Evolutionary conservation across 1,284 basidiomycete genomes (phyloP).

Genomic region (Trametes hirsuta): DNA sequence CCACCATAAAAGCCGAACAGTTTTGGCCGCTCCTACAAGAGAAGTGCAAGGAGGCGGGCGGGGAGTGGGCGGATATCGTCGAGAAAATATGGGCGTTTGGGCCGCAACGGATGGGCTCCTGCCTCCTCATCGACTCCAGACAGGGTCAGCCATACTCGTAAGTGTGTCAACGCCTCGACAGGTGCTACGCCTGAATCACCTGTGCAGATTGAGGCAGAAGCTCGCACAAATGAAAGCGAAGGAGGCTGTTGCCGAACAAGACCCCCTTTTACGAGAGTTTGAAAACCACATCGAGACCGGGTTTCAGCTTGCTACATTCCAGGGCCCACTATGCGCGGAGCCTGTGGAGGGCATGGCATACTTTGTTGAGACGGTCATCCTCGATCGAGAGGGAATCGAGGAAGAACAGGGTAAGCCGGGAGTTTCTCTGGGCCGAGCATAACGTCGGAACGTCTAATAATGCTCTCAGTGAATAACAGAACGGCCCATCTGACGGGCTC

Average conservation of each 20-base stretch:
- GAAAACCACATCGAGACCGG: slow-evolving; percentile 88
- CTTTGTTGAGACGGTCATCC: slow-evolving; percentile 79
- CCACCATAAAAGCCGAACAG: slow-evolving; percentile 70
- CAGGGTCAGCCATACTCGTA: slow-evolving; percentile 56
- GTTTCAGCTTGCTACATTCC: slow-evolving; percentile 93
- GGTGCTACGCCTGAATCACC: slow-evolving; percentile 13
- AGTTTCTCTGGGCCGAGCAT: neutral
- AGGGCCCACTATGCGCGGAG: slow-evolving; percentile 95
- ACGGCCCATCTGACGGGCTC: slow-evolving; percentile 80
- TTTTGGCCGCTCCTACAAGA: slow-evolving; percentile 82
- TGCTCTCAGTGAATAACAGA: slow-evolving; percentile 29
- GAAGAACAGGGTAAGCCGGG: slow-evolving; percentile 61
- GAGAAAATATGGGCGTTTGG: slow-evolving; percentile 92
- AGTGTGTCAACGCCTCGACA: slow-evolving; percentile 34
- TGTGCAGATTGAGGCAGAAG: slow-evolving; percentile 50
- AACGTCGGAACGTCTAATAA: neutral
- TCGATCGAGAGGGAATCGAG: slow-evolving; percentile 64
- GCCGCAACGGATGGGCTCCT: slow-evolving; percentile 85
- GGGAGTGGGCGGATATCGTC: slow-evolving; percentile 79
- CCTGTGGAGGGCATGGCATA: slow-evolving; percentile 94
- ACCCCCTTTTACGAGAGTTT: slow-evolving; percentile 54
- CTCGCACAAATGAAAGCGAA: slow-evolving; percentile 44
- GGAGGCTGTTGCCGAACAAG: slow-evolving; percentile 28
- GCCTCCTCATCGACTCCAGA: slow-evolving; percentile 81
- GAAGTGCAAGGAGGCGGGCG: slow-evolving; percentile 70